These are phyloP conservation scores for Berberis thunbergii DNA, from an alignment of 164 flowering plant species.

Conservation along the genomic window DNA sequence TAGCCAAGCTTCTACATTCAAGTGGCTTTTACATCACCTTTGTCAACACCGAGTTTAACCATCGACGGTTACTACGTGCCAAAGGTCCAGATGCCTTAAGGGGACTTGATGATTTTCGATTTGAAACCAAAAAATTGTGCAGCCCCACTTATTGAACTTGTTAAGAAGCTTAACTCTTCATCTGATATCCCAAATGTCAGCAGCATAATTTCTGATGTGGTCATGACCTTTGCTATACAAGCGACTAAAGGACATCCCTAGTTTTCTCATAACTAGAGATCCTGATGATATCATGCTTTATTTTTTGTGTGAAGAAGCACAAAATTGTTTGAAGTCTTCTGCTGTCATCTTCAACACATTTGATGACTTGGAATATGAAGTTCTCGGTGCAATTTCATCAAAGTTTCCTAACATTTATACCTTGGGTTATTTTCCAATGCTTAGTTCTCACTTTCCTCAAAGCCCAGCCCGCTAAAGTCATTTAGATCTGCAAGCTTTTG, in stretches of 20 bases:
- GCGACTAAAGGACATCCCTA: slow-evolving; percentile 36
- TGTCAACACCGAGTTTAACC: too few species aligned
- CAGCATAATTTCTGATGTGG: slow-evolving; percentile 34
- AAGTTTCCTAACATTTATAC: slow-evolving; percentile 21
- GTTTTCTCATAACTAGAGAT: slow-evolving; percentile 20
- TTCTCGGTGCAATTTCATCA: slow-evolving; percentile 16
- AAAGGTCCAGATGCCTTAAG: slow-evolving; percentile 24
- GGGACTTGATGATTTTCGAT: slow-evolving; percentile 28
- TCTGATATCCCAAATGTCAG: slow-evolving; percentile 24
- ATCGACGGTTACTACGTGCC: slow-evolving; percentile 30
- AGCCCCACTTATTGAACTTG: slow-evolving; percentile 20
- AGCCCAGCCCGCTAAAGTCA: slow-evolving; percentile 9
- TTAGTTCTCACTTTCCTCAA: background rate
- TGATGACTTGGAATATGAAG: slow-evolving; percentile 27
- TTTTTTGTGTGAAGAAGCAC: slow-evolving; percentile 4
- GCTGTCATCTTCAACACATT: slow-evolving; percentile 29
- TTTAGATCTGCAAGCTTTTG: slow-evolving; percentile 21
- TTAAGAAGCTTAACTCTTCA: slow-evolving; percentile 17
- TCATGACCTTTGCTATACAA: slow-evolving; percentile 25
- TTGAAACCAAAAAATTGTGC: slow-evolving; percentile 32
- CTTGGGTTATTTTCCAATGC: slow-evolving; percentile 21
- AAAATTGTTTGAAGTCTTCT: slow-evolving; percentile 4
- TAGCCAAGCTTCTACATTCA: slow-evolving; percentile 46
- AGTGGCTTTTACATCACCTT: slow-evolving; percentile 46
- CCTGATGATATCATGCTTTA: slow-evolving; percentile 22